A percentile compares a stretch with the other conserved stretches of the same genome.
Conservation (phyloP, 768 basidiomycete genomes). For the Amyloporia xantha region DNA sequence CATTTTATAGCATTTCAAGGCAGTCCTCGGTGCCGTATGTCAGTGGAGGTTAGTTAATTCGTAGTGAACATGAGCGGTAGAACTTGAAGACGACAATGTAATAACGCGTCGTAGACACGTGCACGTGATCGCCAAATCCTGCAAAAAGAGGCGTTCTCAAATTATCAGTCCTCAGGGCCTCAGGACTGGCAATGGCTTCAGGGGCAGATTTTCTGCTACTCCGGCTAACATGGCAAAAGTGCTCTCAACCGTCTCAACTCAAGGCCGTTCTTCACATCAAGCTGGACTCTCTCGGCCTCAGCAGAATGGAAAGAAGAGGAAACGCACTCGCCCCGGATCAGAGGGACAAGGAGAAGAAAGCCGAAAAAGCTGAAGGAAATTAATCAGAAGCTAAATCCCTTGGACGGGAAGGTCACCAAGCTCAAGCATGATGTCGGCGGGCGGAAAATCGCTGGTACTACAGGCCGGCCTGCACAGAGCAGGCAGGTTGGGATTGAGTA, state of each 20-base stretch:
- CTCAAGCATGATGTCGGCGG: slow-evolving; percentile 92
- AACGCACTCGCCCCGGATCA: slow-evolving; percentile 52
- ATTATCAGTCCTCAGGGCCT: no score
- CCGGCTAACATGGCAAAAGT: slow-evolving; percentile 74
- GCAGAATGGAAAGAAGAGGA: slow-evolving; percentile 61
- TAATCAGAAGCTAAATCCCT: slow-evolving; percentile 82
- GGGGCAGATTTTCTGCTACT: no score
- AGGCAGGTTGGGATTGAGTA: slow-evolving; percentile 88
- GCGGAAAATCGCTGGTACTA: slow-evolving; percentile 73
- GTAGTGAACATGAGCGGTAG: not conserved
- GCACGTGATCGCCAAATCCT: slow-evolving; percentile 4
- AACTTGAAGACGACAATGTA: not conserved
- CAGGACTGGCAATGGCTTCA: no score
- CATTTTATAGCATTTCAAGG: not conserved
- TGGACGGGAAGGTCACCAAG: slow-evolving; percentile 89
- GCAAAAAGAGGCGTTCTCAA: no score
- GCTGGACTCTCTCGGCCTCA: slow-evolving; percentile 68
- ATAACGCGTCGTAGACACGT: slow-evolving; percentile 4
- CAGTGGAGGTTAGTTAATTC: not conserved
- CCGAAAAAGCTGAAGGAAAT: slow-evolving; percentile 79
- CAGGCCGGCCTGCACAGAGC: slow-evolving; percentile 79
- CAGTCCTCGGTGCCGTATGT: no score
- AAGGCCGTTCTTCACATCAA: slow-evolving; percentile 74
- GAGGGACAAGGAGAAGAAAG: slow-evolving; percentile 76
- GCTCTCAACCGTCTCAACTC: slow-evolving; percentile 87